Base-by-base conservation (phyloP, 495 filamentous ascomycete genomes). In the Penicillium macrosclerotiorum region DNA sequence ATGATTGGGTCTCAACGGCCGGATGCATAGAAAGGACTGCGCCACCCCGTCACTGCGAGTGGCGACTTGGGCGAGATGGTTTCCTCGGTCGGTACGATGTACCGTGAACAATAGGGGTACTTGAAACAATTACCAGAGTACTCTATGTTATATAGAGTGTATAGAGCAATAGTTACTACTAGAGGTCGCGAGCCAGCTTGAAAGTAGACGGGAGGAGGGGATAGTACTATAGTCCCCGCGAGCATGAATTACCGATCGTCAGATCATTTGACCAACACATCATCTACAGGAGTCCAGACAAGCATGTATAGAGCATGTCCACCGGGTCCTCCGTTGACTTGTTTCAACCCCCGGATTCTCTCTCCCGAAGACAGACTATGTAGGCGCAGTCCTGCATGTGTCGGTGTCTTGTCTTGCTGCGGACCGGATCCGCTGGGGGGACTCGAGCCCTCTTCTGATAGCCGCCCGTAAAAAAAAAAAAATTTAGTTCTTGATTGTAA, bases 31-130 rank as follows among this genome's bases (percentile, higher is more conserved):
- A 41, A 18, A 37, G 26, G 38, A 32, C 52, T 52, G 45, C 55
- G 55, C 55, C 55, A 59, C 55, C 53, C 32, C 40, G 31, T 52
- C 45, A 49, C n/a, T 55, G 23, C 33, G 8, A 53, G 50, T 53
- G 50, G 50, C 45, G 44, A 53, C 37, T 34, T 14, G 30, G n/a
- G n/a, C 36, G 27, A 42, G 30, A 16, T 16, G 3, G n/a, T 17
- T 17, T 13, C 5, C 31, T 16, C n/a, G 13, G 3, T 34, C 31
- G 13, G n/a, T n/a, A n/a, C n/a, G n/a, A n/a, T n/a, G n/a, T n/a
- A n/a, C n/a, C n/a, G n/a, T n/a, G n/a, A n/a, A n/a, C 5, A 34
- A 23, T 14, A 22, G 35, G 35, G 24, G 36, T 22, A 23, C 17
- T 23, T n/a, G n/a, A n/a, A n/a, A n/a, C n/a, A n/a, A n/a, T n/a